Percentiles rank a stretch among this genome's conserved stretches.
phyloP scores from a whole-genome alignment of 2,329 filamentous ascomycete genomes.

The Scedosporium dehoogii region DNA sequence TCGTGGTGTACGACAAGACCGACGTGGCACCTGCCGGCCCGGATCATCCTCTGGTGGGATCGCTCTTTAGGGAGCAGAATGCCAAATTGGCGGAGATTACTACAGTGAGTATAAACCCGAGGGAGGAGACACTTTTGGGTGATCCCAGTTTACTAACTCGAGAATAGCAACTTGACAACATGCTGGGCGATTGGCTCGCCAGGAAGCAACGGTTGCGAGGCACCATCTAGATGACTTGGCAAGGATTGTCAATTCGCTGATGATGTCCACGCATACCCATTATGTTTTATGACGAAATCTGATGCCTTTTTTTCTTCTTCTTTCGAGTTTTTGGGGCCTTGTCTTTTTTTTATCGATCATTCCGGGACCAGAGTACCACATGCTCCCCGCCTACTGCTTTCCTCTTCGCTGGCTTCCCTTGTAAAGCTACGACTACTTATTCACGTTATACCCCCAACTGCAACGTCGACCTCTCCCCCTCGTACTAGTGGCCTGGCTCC shows the following conservation, averaged over 20 bases:
- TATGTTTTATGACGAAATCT: constrained; percentile 1
- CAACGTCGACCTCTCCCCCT: neutral
- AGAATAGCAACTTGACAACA: constrained; percentile 65
- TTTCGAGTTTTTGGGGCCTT: neutral
- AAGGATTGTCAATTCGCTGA: neutral
- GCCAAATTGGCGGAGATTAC: constrained; percentile 80
- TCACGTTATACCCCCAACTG: neutral
- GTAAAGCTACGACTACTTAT: neutral
- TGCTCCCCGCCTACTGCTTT: neutral
- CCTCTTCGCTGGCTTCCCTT: neutral
- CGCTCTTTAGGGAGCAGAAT: constrained; percentile 79
- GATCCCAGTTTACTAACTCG: neutral
- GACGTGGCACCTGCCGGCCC: constrained; percentile 67
- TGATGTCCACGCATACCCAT: neutral
- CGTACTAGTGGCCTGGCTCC: neutral
- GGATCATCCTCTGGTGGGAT: constrained; percentile 77
- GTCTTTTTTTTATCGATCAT: neutral
- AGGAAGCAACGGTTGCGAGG: constrained; percentile 55
- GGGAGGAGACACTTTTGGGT: neutral
- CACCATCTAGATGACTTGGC: constrained; percentile 24
- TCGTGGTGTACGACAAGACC: constrained; percentile 87
- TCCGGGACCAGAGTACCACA: neutral
- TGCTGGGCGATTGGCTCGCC: constrained; percentile 75
- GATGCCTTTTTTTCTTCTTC: neutral
- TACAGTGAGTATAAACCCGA: constrained; percentile 38